A percentile compares a stretch with the other conserved stretches of the same genome.
These are phyloP conservation scores for Fomitopsis palustris DNA, from an alignment of 1,284 basidiomycete species.

Conservation along the genomic window DNA sequence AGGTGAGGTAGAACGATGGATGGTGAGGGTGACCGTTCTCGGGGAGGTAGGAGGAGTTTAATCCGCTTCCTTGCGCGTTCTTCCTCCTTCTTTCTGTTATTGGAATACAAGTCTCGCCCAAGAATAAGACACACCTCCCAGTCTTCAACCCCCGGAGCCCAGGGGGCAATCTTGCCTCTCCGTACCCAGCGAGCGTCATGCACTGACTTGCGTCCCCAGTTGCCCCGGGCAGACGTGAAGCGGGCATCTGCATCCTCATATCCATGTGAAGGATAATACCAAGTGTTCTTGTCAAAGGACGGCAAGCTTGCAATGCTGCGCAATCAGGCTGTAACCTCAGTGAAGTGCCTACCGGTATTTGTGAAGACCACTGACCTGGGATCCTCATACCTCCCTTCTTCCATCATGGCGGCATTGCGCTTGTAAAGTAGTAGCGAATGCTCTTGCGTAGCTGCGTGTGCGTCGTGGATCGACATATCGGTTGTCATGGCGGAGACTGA, in stretches of 20 bases:
- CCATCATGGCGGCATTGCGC: slow-evolving; percentile 21
- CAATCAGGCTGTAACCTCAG: background rate
- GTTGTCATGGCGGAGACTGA: slow-evolving; percentile 9
- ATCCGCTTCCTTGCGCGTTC: slow-evolving; percentile 77
- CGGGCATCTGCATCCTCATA: slow-evolving; percentile 52
- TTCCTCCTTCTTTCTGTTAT: slow-evolving; percentile 49
- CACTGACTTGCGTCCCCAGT: slow-evolving; percentile 74
- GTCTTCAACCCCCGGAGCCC: slow-evolving; percentile 77
- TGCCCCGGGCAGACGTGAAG: slow-evolving; percentile 49
- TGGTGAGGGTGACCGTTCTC: slow-evolving; percentile 34
- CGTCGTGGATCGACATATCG: slow-evolving; percentile 13
- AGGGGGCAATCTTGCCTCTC: slow-evolving; percentile 70
- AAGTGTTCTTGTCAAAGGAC: slow-evolving; percentile 67
- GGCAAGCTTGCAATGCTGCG: slow-evolving; percentile 35
- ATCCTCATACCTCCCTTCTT: slow-evolving; percentile 29
- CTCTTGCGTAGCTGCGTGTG: slow-evolving; percentile 24
- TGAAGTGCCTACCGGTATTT: background rate
- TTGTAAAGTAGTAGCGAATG: slow-evolving; percentile 22
- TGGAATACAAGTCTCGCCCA: background rate
- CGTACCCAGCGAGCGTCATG: slow-evolving; percentile 73
- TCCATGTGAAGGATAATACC: slow-evolving; percentile 75
- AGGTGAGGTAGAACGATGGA: slow-evolving; percentile 40
- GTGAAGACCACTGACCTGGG: slow-evolving; percentile 19
- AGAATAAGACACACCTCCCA: slow-evolving; percentile 61
- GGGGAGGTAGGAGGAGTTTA: slow-evolving; percentile 51